phyloP scores from a whole-genome alignment of 2,329 filamentous ascomycete genomes.

The Microcera coccophila region DNA sequence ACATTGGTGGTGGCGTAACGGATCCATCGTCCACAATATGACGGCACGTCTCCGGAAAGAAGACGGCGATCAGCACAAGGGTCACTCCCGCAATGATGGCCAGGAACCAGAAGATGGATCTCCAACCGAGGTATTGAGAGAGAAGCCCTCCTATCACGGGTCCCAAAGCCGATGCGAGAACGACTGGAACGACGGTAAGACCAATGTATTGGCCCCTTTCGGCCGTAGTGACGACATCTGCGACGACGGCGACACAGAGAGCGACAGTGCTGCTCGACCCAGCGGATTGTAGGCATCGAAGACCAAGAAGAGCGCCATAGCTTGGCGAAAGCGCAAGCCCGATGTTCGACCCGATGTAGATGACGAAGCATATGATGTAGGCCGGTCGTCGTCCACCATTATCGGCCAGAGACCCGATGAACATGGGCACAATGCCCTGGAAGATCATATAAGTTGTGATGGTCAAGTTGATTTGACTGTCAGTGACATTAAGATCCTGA shows the following conservation, averaged over 20 bases:
- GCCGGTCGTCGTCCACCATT: constrained; percentile 50
- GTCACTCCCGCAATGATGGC: constrained; percentile 43
- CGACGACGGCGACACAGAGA: constrained; percentile 55
- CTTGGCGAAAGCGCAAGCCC: constrained; percentile 48
- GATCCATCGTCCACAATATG: constrained; percentile 52
- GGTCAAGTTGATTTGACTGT: constrained; percentile 45
- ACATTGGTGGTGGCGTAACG: constrained; percentile 36
- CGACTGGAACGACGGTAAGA: constrained; percentile 44
- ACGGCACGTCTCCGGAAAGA: constrained; percentile 53
- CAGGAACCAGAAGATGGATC: constrained; percentile 60
- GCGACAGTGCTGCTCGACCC: constrained; percentile 59
- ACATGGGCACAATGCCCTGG: constrained; percentile 56
- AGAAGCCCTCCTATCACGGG: constrained; percentile 59
- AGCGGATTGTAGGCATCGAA: constrained; percentile 55
- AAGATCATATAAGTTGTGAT: constrained; percentile 57
- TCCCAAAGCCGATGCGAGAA: constrained; percentile 47
- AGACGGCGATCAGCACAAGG: constrained; percentile 40
- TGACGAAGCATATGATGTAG: constrained; percentile 49
- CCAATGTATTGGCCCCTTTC: constrained; percentile 60
- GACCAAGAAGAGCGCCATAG: constrained; percentile 48
- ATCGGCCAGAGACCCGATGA: constrained; percentile 55
- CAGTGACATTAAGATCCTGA: constrained; percentile 42
- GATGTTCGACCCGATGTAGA: constrained; percentile 53
- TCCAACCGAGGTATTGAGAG: constrained; percentile 55
- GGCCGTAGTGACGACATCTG: constrained; percentile 58